Evolutionary conservation across 306 rosid genomes (phyloP).

Genomic region (Glycine soja): DNA sequence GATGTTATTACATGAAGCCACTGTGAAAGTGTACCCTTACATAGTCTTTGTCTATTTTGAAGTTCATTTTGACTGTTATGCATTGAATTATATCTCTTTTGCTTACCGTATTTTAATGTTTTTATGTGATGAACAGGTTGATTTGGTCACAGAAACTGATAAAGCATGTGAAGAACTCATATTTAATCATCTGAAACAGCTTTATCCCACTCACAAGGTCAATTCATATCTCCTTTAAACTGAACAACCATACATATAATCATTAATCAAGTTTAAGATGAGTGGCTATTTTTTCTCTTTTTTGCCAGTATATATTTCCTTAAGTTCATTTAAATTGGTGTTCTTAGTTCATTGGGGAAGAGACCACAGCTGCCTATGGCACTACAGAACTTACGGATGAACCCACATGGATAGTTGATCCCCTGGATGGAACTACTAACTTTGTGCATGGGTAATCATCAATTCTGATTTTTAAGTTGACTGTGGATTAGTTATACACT

Average conservation of each 20-base stretch:
- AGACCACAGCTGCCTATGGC: slow-evolving; percentile 92
- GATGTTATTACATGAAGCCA: neutral
- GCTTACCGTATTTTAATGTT: slow-evolving; percentile 15
- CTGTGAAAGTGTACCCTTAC: neutral
- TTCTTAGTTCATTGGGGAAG: slow-evolving; percentile 93
- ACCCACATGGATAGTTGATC: slow-evolving; percentile 98
- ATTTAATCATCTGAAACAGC: slow-evolving; percentile 80
- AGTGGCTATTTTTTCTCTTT: neutral
- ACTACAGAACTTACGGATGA: slow-evolving; percentile 88
- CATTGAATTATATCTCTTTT: neutral
- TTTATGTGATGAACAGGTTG: slow-evolving; percentile 72
- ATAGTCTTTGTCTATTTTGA: neutral
- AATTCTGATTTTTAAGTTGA: slow-evolving; percentile 44
- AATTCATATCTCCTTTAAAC: slow-evolving; percentile 26
- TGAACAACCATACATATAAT: neutral
- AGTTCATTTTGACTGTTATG: neutral
- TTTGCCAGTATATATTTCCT: slow-evolving; percentile 3
- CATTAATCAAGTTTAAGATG: slow-evolving; percentile 21
- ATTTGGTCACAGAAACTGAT: slow-evolving; percentile 98
- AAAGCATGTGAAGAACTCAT: slow-evolving; percentile 96
- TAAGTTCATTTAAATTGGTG: slow-evolving; percentile 38
- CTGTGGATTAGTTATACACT: slow-evolving; percentile 19
- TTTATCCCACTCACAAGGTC: slow-evolving; percentile 89
- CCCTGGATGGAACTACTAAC: slow-evolving; percentile 97
- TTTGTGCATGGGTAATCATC: slow-evolving; percentile 89